Conservation (phyloP, 2,329 filamentous ascomycete genomes). For the Lachnellula occidentalis region DNA sequence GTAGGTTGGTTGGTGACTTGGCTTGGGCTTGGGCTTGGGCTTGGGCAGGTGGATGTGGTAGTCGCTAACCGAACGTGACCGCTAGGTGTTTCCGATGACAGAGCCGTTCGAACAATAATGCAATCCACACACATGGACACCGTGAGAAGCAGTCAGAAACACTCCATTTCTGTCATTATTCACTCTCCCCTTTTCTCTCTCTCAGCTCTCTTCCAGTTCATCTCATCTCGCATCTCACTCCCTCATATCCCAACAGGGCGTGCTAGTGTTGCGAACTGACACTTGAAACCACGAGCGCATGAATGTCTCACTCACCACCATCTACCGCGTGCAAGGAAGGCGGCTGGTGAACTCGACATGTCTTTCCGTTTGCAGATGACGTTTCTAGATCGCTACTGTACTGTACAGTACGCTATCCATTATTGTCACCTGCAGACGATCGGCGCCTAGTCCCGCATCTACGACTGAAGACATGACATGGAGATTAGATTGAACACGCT, state of each 20-base stretch:
- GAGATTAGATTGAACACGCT: neutral
- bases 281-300: no score
- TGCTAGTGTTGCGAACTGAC: neutral
- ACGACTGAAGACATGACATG: no score
- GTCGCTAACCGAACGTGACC: neutral
- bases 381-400: neutral
- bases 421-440: neutral
- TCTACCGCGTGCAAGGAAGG: no score
- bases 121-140: no score
- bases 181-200: neutral
- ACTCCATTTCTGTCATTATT: neutral
- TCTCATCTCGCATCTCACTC: neutral
- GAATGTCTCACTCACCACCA: no score
- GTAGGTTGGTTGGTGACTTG: neutral
- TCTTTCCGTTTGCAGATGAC: neutral
- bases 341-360: neutral
- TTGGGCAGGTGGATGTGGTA: neutral
- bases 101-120: no score
- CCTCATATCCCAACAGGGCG: neutral
- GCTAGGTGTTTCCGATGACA: slow-evolving; percentile 5
- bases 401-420: neutral
- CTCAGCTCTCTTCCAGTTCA: neutral
- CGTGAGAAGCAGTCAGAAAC: slow-evolving; percentile 13
- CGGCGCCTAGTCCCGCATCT: no score
- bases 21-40: no score